Conservation (phyloP, 2,329 filamentous ascomycete genomes). For the Alternaria longipes region DNA sequence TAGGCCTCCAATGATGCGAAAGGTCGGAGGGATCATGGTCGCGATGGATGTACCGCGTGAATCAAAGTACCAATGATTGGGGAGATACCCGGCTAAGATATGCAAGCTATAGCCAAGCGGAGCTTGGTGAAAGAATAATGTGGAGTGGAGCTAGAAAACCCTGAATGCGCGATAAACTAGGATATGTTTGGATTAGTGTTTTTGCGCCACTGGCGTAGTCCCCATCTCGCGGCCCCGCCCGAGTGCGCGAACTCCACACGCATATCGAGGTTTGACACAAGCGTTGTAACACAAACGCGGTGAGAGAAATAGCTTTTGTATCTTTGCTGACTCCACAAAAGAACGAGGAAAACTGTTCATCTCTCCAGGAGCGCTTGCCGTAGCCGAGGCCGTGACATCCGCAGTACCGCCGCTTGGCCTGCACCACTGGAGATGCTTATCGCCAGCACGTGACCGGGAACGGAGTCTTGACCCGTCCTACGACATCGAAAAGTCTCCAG, state of each 20-base stretch:
- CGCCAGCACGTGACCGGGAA: too few species aligned
- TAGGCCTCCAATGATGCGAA: constrained; percentile 9
- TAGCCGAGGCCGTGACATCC: neutral
- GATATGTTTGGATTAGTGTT: neutral
- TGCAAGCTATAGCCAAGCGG: constrained; percentile 18
- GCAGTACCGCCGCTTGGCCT: neutral
- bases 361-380: neutral
- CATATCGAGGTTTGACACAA: neutral
- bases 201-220: neutral
- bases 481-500: too few species aligned
- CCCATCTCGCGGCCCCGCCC: neutral
- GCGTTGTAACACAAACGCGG: neutral
- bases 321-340: neutral
- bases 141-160: constrained; percentile 15
- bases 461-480: neutral
- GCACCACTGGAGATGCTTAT: too few species aligned
- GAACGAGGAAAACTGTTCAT: neutral
- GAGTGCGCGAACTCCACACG: neutral
- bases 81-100: constrained; percentile 3
- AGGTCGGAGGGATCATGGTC: constrained; percentile 7
- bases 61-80: constrained; percentile 1
- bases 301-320: neutral
- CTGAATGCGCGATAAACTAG: constrained; percentile 7
- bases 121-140: constrained; percentile 10
- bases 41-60: neutral